phyloP scores from a whole-genome alignment of 805 yeast genomes.

The Metschnikowia aberdeeniae region DNA sequence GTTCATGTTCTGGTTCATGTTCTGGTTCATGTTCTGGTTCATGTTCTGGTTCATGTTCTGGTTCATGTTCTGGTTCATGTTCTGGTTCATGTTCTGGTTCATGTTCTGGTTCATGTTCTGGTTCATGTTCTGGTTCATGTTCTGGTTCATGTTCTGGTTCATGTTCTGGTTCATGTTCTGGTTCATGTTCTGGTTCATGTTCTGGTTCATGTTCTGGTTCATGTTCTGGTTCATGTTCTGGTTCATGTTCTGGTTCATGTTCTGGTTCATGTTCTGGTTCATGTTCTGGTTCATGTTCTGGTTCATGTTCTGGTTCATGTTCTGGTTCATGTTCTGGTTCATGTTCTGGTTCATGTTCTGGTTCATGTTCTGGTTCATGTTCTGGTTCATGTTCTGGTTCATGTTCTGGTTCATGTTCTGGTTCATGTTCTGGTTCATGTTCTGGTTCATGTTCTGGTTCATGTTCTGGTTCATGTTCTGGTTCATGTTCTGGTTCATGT shows the following conservation, averaged over 20 bases:
- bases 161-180: not conserved
- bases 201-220: not conserved
- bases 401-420: not conserved
- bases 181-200: constrained; percentile 4
- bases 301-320: constrained; percentile 1
- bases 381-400: not conserved
- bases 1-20: too few relatives aligned
- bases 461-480: too few relatives aligned
- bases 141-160: not conserved
- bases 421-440: not conserved
- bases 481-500: not conserved
- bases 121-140: not conserved
- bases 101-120: too few relatives aligned
- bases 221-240: constrained; percentile 1
- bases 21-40: too few relatives aligned
- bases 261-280: not conserved
- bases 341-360: too few relatives aligned
- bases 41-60: not conserved
- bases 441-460: too few relatives aligned
- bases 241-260: too few relatives aligned
- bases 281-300: not conserved
- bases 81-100: not conserved
- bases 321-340: too few relatives aligned
- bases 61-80: constrained; percentile 2
- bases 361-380: too few relatives aligned